Conservation (phyloP, 805 yeast species). For the Sugiyamaella mastotermitis region DNA sequence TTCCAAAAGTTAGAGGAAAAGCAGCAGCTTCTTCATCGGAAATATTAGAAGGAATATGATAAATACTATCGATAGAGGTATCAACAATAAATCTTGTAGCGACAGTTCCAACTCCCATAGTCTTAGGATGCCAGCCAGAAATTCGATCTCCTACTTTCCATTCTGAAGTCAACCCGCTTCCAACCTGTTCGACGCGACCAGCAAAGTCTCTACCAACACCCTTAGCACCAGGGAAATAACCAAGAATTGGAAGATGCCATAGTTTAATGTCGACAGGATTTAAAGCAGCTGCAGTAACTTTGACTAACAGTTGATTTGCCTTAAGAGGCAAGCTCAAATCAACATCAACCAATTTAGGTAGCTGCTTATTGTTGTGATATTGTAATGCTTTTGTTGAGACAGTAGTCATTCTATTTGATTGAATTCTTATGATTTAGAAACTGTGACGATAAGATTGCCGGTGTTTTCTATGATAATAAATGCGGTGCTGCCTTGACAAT, state of each 20-base stretch:
- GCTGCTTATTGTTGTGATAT: no score
- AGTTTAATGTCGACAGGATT: constrained; percentile 64
- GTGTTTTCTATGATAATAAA: no score
- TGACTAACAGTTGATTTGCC: constrained; percentile 50
- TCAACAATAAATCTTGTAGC: constrained; percentile 52
- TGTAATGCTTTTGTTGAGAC: no score
- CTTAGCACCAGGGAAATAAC: constrained; percentile 38
- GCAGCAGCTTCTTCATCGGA: constrained; percentile 56
- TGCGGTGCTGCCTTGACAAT: no score
- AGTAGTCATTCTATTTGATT: no score
- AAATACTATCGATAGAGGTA: constrained; percentile 44
- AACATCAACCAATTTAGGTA: no score
- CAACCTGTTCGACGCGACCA: constrained; percentile 55
- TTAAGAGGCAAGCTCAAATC: no score
- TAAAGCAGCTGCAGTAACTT: constrained; percentile 52
- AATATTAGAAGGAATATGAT: constrained; percentile 43
- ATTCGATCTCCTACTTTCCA: constrained; percentile 57
- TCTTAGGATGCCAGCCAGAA: constrained; percentile 54
- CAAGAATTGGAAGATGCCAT: constrained; percentile 30
- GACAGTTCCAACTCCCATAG: constrained; percentile 47
- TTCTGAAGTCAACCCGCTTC: constrained; percentile 33
- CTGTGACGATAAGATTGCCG: no score
- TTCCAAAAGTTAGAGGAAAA: constrained; percentile 56
- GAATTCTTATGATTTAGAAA: no score
- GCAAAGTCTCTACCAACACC: constrained; percentile 70